A percentile compares a stretch with the other conserved stretches of the same genome.
phyloP scores from a whole-genome alignment of 2,329 filamentous ascomycete species.

The Curvularia lunata region DNA sequence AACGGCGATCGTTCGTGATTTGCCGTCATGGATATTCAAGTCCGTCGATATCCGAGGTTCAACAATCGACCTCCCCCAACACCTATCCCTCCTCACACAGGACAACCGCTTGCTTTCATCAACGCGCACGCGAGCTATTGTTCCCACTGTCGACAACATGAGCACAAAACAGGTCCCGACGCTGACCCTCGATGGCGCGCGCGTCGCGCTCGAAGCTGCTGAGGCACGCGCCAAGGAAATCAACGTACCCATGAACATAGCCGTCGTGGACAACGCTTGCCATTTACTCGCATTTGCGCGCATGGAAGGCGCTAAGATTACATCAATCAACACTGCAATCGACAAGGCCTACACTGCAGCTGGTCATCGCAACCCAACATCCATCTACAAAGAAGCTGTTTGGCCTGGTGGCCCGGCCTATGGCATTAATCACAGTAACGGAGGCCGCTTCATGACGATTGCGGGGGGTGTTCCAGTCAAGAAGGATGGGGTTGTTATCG shows the following conservation, averaged over 20 bases:
- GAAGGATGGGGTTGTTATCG: constrained; percentile 57
- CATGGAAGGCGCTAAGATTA: constrained; percentile 58
- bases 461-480: constrained; percentile 61
- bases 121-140: not conserved
- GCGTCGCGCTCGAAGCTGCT: constrained; percentile 45
- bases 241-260: constrained; percentile 57
- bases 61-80: not conserved
- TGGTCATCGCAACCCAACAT: constrained; percentile 60
- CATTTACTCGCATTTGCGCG: constrained; percentile 57
- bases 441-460: constrained; percentile 61
- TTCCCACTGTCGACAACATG: constrained; percentile 29
- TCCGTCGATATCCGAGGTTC: constrained; percentile 12
- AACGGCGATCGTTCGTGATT: not conserved
- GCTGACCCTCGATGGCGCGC: constrained; percentile 47
- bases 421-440: constrained; percentile 60
- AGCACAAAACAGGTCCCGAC: constrained; percentile 39
- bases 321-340: constrained; percentile 65
- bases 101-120: not conserved
- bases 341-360: constrained; percentile 66
- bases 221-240: constrained; percentile 47
- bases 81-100: not conserved
- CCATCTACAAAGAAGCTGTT: constrained; percentile 60
- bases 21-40: not conserved
- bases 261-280: constrained; percentile 54
- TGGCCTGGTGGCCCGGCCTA: constrained; percentile 61